Conservation (phyloP, 2,329 filamentous ascomycete species). For the Arthrobotrys sinensis region DNA sequence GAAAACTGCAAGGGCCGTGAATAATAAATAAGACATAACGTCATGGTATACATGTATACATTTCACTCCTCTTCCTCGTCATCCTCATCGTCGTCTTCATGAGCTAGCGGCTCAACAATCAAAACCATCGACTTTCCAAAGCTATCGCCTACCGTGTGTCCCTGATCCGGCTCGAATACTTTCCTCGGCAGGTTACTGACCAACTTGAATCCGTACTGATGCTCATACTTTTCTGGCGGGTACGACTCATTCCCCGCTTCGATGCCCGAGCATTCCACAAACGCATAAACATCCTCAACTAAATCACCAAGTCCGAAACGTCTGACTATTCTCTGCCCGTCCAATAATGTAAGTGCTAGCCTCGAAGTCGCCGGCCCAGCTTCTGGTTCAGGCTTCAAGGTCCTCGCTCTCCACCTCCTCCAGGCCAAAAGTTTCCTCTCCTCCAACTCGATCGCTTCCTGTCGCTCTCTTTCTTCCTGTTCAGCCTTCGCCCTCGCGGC, state of each 20-base stretch:
- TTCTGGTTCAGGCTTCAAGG: slow-evolving; percentile 78
- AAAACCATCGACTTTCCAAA: slow-evolving; percentile 89
- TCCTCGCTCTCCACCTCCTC: slow-evolving; percentile 82
- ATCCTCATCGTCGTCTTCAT: slow-evolving; percentile 72
- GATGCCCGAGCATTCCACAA: slow-evolving; percentile 89
- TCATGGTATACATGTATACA: slow-evolving; percentile 25
- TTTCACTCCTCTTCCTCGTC: slow-evolving; percentile 12
- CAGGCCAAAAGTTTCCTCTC: slow-evolving; percentile 73
- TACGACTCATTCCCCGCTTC: slow-evolving; percentile 69
- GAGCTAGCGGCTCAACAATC: slow-evolving; percentile 81
- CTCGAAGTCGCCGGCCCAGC: slow-evolving; percentile 72
- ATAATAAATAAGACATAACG: slow-evolving; percentile 4
- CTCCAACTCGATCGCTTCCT: slow-evolving; percentile 71
- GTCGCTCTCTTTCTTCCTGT: slow-evolving; percentile 71
- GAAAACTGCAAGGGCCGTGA: too few species aligned
- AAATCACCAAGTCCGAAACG: slow-evolving; percentile 79
- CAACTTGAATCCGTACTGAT: slow-evolving; percentile 87
- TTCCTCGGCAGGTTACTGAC: slow-evolving; percentile 87
- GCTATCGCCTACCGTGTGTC: slow-evolving; percentile 78
- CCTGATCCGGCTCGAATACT: slow-evolving; percentile 80
- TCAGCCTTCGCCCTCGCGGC: slow-evolving; percentile 77
- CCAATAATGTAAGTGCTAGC: slow-evolving; percentile 75
- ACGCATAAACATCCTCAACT: slow-evolving; percentile 93
- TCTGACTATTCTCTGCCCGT: slow-evolving; percentile 82
- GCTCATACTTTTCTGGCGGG: slow-evolving; percentile 78